Percentiles rank a stretch among this genome's conserved stretches.
Conservation (phyloP, 2,329 filamentous ascomycete genomes). For the Epichloe sibirici region DNA sequence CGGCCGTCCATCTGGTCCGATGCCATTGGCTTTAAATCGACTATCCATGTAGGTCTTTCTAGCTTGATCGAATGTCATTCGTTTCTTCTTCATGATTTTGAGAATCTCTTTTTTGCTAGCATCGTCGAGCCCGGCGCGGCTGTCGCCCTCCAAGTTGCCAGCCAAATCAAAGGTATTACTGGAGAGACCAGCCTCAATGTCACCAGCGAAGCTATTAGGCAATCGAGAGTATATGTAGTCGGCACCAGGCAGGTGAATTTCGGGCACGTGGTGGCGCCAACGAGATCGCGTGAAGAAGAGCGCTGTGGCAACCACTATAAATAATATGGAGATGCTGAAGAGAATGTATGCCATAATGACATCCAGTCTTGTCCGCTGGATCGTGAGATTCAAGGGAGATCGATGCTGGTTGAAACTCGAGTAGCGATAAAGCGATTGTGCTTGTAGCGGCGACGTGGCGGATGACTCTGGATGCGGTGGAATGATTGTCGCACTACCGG, state of each 20-base stretch:
- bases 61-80: slow-evolving; percentile 83
- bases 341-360: slow-evolving; percentile 64
- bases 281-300: slow-evolving; percentile 69
- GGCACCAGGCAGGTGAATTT: slow-evolving; percentile 39
- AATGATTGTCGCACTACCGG: background rate
- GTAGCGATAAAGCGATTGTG: background rate
- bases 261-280: slow-evolving; percentile 63
- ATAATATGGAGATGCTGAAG: slow-evolving; percentile 61
- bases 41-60: slow-evolving; percentile 76
- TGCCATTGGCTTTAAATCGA: slow-evolving; percentile 75
- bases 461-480: background rate
- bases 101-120: slow-evolving; percentile 70
- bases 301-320: slow-evolving; percentile 58
- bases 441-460: background rate
- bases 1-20: slow-evolving; percentile 76
- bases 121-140: slow-evolving; percentile 69
- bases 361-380: background rate
- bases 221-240: slow-evolving; percentile 66
- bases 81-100: slow-evolving; percentile 77
- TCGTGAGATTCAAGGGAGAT: background rate
- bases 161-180: slow-evolving; percentile 73
- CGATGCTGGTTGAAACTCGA: background rate
- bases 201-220: slow-evolving; percentile 63
- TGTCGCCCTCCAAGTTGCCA: slow-evolving; percentile 72
- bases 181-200: slow-evolving; percentile 79